phyloP scores from a whole-genome alignment of 2,329 filamentous ascomycete species.

The Mollisia scopiformis region DNA sequence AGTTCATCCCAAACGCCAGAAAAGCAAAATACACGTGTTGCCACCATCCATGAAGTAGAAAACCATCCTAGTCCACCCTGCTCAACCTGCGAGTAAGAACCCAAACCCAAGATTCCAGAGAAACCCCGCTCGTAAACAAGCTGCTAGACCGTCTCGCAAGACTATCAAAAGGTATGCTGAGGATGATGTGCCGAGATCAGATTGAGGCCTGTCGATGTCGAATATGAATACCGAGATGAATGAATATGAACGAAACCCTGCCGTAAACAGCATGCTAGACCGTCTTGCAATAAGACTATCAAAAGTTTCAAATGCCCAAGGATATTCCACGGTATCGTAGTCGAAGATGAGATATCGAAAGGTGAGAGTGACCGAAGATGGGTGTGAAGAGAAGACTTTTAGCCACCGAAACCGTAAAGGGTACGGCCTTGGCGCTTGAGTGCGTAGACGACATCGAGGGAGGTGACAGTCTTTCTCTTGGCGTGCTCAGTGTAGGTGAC shows the following conservation, averaged over 20 bases:
- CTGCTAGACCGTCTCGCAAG: constrained; percentile 39
- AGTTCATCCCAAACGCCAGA: constrained; percentile 26
- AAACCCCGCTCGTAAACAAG: constrained; percentile 40
- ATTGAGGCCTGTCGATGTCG: constrained; percentile 26
- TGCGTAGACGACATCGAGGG: constrained; percentile 67
- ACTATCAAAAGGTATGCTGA: constrained; percentile 39
- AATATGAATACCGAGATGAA: constrained; percentile 18
- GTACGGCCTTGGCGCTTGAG: constrained; percentile 69
- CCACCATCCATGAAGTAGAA: constrained; percentile 9
- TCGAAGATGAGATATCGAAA: constrained; percentile 29
- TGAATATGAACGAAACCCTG: constrained; percentile 35
- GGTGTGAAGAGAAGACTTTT: constrained; percentile 53
- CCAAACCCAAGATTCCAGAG: constrained; percentile 20
- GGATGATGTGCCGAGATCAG: constrained; percentile 25
- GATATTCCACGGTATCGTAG: constrained; percentile 13
- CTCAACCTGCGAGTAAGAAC: constrained; percentile 29
- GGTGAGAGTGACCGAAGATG: constrained; percentile 22
- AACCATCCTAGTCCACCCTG: constrained; percentile 7
- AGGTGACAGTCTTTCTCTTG: constrained; percentile 58
- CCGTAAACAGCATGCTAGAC: constrained; percentile 42
- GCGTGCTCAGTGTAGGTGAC: constrained; percentile 83
- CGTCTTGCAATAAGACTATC: constrained; percentile 37
- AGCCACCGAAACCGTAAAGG: constrained; percentile 73
- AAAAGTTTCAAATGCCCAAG: constrained; percentile 37
- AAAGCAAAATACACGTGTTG: constrained; percentile 18